Evolutionary conservation across 164 flowering plant genomes (phyloP), one percentile per base, ranked within the genome.

Genomic region (Nymphaea thermarum): DNA sequence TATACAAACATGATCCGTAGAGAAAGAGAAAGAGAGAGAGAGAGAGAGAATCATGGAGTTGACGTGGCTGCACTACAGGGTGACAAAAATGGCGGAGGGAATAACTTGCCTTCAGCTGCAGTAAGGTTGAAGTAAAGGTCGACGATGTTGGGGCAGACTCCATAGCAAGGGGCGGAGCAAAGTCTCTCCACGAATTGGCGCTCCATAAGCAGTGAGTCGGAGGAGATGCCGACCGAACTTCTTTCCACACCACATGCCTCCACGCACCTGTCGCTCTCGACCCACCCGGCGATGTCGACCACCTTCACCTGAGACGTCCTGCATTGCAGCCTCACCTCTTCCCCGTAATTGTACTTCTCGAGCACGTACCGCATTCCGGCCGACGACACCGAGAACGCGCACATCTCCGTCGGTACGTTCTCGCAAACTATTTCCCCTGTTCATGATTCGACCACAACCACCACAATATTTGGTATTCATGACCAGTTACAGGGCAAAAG

Each of bases 41-140:
- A 25, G 36, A 25, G 36, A 25, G 36, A 25, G 36, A 25, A 1
- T 25, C 36, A 25, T 25, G 1, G 36, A 25, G 36, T 25, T 25
- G 36, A 25, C 1, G 36, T 25, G 36, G 36, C 36, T 25, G 36
- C 36, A 25, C 36, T 25, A 25, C 36, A 25, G 36, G 36, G 0
- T 25, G 36, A 25, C 36, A 25, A 25, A 1, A 25, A 25, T 25
- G 36, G 36, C 36, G 36, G 36, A 25, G 36, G 36, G 36, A 25
- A 25, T 25, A 47, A 47, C 62, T 5, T 74, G 84, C 94, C 91
- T 85, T 88, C 94, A 18, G 87, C 87, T 4, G 88, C 91, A 44
- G 94, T 91, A 1, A 88, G 87, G 59, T 82, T 86, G 83, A 82
- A 86, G 83, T 83, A 85, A 59, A 88, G 89, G 69, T 88, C 87